phyloP scores from a whole-genome alignment of 768 basidiomycete species.

The Kwoniella europaea region DNA sequence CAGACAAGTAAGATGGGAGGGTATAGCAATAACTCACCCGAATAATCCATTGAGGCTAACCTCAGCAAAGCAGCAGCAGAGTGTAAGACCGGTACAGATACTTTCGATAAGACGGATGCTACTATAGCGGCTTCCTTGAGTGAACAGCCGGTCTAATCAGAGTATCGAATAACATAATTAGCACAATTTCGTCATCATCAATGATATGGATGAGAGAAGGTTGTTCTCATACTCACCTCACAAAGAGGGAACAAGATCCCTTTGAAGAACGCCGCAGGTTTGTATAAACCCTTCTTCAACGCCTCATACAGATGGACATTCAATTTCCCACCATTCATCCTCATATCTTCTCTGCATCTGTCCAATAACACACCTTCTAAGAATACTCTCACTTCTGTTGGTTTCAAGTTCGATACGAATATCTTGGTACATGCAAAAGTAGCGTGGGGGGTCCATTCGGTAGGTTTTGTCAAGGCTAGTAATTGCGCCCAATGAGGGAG shows the following conservation, averaged over 20 bases:
- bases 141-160: slow-evolving; percentile 72
- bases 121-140: slow-evolving; percentile 93
- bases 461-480: slow-evolving; percentile 86
- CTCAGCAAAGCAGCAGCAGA: slow-evolving; percentile 92
- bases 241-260: slow-evolving; percentile 94
- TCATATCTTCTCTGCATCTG: slow-evolving; percentile 85
- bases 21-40: no score
- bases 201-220: no score
- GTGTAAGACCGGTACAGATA: slow-evolving; percentile 93
- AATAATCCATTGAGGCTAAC: slow-evolving; percentile 94
- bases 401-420: slow-evolving; percentile 96
- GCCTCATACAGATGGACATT: slow-evolving; percentile 92
- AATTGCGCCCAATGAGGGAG: slow-evolving; percentile 95
- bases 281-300: slow-evolving; percentile 89
- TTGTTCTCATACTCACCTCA: slow-evolving; percentile 66
- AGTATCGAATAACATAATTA: background rate
- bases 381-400: slow-evolving; percentile 88
- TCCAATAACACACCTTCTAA: slow-evolving; percentile 89
- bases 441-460: slow-evolving; percentile 94
- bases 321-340: slow-evolving; percentile 75
- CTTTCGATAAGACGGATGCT: slow-evolving; percentile 85
- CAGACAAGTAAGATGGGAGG: no score
- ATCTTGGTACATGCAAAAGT: slow-evolving; percentile 92
- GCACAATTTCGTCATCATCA: background rate
- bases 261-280: slow-evolving; percentile 98